Evolutionary conservation across 1,139 yeast species (phyloP).

Genomic region (Nakaseomyces delphensis): DNA sequence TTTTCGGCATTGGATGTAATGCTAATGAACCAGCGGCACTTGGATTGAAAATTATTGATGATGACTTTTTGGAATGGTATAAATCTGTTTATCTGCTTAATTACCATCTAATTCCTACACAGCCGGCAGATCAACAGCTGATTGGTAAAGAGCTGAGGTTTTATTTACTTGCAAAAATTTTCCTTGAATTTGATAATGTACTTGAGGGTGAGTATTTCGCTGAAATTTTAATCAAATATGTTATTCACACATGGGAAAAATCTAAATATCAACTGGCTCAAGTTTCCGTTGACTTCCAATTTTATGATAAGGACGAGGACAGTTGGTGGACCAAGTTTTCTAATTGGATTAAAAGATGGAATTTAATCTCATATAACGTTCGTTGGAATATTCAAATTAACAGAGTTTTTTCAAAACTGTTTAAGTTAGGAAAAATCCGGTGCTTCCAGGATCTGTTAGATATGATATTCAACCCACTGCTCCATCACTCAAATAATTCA

Average conservation of each 20-base stretch:
- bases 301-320: constrained; percentile 13
- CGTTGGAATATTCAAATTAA: constrained; percentile 28
- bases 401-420: constrained; percentile 22
- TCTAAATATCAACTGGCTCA: constrained; percentile 29
- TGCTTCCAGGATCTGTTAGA: constrained; percentile 25
- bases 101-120: constrained; percentile 17
- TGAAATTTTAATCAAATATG: constrained; percentile 24
- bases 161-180: constrained; percentile 21
- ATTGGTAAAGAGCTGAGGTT: constrained; percentile 17
- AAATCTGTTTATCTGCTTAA: constrained; percentile 19
- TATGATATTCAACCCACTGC: constrained; percentile 22
- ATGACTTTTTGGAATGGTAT: constrained; percentile 29
- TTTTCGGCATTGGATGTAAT: constrained; percentile 17
- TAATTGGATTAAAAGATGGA: constrained; percentile 27
- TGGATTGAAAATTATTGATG: constrained; percentile 28
- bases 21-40: constrained; percentile 15
- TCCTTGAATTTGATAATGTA: constrained; percentile 27
- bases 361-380: constrained; percentile 26
- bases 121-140: constrained; percentile 11
- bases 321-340: constrained; percentile 28
- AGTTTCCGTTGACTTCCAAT: constrained; percentile 28
- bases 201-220: constrained; percentile 29
- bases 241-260: constrained; percentile 23
- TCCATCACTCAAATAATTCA: constrained; percentile 8
- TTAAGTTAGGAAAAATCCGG: constrained; percentile 11